Evolutionary conservation across 768 basidiomycete genomes (phyloP).

Genomic region (Termitomyces sp.): DNA sequence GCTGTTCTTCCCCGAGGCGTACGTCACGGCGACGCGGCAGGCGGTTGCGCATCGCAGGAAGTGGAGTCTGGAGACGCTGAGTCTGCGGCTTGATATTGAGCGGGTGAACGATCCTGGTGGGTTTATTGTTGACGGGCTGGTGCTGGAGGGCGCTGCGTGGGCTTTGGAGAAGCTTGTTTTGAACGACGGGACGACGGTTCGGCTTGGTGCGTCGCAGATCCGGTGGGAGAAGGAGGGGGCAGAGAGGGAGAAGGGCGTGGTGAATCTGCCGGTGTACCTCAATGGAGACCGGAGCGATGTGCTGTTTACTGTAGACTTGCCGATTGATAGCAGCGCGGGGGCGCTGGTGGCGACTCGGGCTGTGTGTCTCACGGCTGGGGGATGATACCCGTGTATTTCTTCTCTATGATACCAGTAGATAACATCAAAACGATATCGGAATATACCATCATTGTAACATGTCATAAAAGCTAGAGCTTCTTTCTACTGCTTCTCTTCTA

Average conservation of each 20-base stretch:
- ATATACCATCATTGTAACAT: not conserved
- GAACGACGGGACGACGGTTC: conserved; percentile 79
- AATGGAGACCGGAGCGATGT: conserved; percentile 87
- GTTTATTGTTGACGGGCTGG: conserved; percentile 85
- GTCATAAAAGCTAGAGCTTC: too few species aligned
- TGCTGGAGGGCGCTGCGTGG: conserved; percentile 86
- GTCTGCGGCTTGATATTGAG: conserved; percentile 77
- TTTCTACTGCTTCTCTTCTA: conserved; percentile 16
- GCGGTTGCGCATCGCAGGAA: conserved; percentile 90
- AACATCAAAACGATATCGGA: not conserved
- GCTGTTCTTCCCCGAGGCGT: conserved; percentile 95
- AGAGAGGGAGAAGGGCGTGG: conserved; percentile 32
- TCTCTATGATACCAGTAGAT: not conserved
- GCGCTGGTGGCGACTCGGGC: conserved; percentile 81
- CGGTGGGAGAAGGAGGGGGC: conserved; percentile 60
- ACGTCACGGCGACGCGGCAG: conserved; percentile 92
- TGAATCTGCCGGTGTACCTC: conserved; percentile 89
- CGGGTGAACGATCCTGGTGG: conserved; percentile 70
- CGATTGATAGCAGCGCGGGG: conserved; percentile 62
- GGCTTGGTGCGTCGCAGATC: conserved; percentile 77
- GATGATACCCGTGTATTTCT: conserved; percentile 21
- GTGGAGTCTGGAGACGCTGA: conserved; percentile 89
- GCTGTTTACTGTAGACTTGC: conserved; percentile 83
- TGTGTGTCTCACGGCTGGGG: conserved; percentile 84
- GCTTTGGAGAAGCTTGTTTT: conserved; percentile 59